phyloP scores from a whole-genome alignment of 495 filamentous ascomycete species.

The Hypoxylon crocopeplum region DNA sequence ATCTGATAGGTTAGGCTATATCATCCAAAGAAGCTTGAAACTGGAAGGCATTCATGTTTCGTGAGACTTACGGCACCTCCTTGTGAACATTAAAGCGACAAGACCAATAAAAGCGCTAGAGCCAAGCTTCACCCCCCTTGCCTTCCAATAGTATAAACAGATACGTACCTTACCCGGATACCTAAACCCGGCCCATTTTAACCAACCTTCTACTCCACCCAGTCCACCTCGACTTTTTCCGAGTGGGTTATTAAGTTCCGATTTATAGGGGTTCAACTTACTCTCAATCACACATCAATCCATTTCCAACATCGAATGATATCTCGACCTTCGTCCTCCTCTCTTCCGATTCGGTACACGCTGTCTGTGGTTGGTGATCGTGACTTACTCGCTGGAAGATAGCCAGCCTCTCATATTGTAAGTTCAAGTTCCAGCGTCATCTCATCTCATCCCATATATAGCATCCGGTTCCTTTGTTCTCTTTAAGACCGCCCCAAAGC shows the following conservation, averaged over 20 bases:
- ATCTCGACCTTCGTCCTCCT: slow-evolving; percentile 5
- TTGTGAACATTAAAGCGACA: too few relatives aligned
- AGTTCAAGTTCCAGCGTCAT: too few relatives aligned
- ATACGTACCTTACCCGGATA: too few relatives aligned
- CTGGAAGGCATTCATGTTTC: too few relatives aligned
- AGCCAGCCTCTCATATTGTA: slow-evolving; percentile 11
- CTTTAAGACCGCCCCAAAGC: too few relatives aligned
- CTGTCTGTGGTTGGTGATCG: slow-evolving; percentile 3
- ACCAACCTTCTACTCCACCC: background rate
- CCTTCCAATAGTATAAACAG: too few relatives aligned
- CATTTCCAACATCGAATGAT: slow-evolving; percentile 33
- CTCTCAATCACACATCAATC: slow-evolving; percentile 19
- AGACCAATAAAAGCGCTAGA: slow-evolving; percentile 18
- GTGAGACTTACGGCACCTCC: too few relatives aligned
- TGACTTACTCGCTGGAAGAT: too few relatives aligned
- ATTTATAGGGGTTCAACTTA: slow-evolving; percentile 36
- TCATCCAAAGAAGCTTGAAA: too few relatives aligned
- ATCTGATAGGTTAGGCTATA: too few relatives aligned
- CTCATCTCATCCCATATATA: background rate
- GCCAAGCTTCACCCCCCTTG: background rate
- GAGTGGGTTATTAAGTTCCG: slow-evolving; percentile 29
- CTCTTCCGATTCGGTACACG: slow-evolving; percentile 16
- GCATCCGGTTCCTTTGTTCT: background rate
- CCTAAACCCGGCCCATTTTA: too few relatives aligned
- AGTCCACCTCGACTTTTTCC: slow-evolving; percentile 32